Evolutionary conservation across 306 rosid species (phyloP), one percentile per base, ranked within the genome.

Genomic region (Inga leiocalycina): DNA sequence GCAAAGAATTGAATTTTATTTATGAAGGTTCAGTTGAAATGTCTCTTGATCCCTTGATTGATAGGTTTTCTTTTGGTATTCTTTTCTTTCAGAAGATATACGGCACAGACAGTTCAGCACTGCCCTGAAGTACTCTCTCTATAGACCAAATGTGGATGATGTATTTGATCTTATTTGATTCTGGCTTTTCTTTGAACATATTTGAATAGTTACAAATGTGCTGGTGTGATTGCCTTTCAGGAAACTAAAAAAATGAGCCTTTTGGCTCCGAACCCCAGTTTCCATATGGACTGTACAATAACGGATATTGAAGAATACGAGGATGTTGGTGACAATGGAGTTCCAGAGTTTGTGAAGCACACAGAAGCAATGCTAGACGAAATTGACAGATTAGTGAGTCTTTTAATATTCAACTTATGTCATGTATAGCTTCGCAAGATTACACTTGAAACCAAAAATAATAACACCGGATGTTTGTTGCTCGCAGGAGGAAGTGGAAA

Each of bases 351-450:
- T 74, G 90, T 88, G 73, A 85, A 76, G 79, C 87, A 88, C 70
- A 85, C 90, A 3, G 86, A 82, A 80, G 90, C 86, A 22, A 85
- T 88, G 81, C 76, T 88, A 8, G 90, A 88, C 13, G 87, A 88
- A 82, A 82, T 85, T 85, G 86, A 87, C 72, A 72, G 84, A 78
- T 70, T 82, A 41, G 90, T 87, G 48, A 68, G 84, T 79, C 54
- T 30, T 77, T 74, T 9, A 30, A 65, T 34, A 65, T 32, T 70
- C 24, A 41, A 41, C 43, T 54, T 24, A 4, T 73, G 30, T 67
- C 22, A 66, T 74, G n/a, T 24, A 30, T 27, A 64, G 82, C 76
- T 19, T 75, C 22, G 44, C 70, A 68, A 15, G 27, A 41, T 39
- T 15, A 49, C 57, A 46, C 22, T 27, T 27, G 64, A 22, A 51